phyloP scores from a whole-genome alignment of 345 rosid species.

The Sonneratia alba region DNA sequence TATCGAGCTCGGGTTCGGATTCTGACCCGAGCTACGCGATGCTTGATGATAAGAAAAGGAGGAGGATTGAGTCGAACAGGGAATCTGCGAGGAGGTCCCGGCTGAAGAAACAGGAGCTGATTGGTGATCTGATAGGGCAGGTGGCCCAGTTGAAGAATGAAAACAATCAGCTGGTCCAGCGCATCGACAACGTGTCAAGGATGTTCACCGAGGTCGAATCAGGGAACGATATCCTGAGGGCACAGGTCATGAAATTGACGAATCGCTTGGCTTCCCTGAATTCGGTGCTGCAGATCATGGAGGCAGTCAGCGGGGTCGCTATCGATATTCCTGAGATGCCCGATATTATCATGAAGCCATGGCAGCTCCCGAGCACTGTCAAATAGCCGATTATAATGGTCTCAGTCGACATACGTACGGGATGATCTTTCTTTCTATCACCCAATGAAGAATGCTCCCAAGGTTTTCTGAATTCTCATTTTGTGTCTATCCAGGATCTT shows the following conservation, averaged over 20 bases:
- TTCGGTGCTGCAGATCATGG: conserved; percentile 33
- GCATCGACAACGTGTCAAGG: conserved; percentile 20
- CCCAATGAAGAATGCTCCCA: background rate
- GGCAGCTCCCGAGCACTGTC: conserved; percentile 48
- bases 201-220: conserved; percentile 44
- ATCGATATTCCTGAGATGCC: conserved; percentile 75
- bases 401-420: conserved; percentile 39
- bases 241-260: conserved; percentile 56
- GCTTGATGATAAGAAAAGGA: conserved; percentile 69
- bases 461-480: background rate
- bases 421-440: conserved; percentile 6
- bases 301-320: conserved; percentile 40
- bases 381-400: conserved; percentile 35
- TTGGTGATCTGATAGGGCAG: conserved; percentile 52
- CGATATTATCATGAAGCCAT: conserved; percentile 40
- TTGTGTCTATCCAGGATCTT: background rate
- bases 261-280: conserved; percentile 46
- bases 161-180: conserved; percentile 25
- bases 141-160: conserved; percentile 38
- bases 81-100: conserved; percentile 87
- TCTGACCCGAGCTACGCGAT: conserved; percentile 37
- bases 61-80: conserved; percentile 79
- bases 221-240: conserved; percentile 55
- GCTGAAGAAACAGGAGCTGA: conserved; percentile 64
- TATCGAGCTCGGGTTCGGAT: conserved; percentile 58